Conservation (phyloP, 805 yeast species). For the Wilhelminamyces savonicus region DNA sequence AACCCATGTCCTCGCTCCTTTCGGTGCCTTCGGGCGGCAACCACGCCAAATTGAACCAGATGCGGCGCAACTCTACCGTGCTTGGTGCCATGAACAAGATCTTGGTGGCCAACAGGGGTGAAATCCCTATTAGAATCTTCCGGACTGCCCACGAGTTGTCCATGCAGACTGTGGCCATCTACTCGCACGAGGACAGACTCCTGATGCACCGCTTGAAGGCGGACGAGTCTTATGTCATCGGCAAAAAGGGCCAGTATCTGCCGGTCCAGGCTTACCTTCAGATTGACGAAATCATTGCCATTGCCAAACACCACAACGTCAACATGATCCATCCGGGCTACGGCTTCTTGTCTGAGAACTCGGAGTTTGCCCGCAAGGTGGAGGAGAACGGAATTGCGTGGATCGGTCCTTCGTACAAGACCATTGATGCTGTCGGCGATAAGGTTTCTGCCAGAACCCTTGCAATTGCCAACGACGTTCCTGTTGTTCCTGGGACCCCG, state of each 20-base stretch:
- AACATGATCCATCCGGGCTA: slow-evolving; percentile 37
- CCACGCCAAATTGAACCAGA: slow-evolving; percentile 28
- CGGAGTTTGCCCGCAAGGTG: slow-evolving; percentile 90
- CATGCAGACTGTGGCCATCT: slow-evolving; percentile 95
- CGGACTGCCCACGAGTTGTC: slow-evolving; percentile 97
- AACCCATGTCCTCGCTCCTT: too few species aligned
- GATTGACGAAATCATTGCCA: slow-evolving; percentile 83
- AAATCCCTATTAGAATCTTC: slow-evolving; percentile 82
- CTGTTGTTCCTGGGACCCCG: slow-evolving; percentile 96
- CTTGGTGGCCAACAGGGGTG: slow-evolving; percentile 81
- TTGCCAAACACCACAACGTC: slow-evolving; percentile 47
- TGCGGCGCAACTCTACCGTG: slow-evolving; percentile 38
- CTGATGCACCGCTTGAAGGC: slow-evolving; percentile 94
- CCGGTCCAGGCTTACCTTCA: slow-evolving; percentile 96
- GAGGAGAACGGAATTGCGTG: slow-evolving; percentile 87
- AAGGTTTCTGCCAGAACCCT: slow-evolving; percentile 90
- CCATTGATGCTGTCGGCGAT: slow-evolving; percentile 94
- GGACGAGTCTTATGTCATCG: slow-evolving; percentile 90
- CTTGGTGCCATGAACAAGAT: slow-evolving; percentile 50
- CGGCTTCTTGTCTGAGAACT: slow-evolving; percentile 80
- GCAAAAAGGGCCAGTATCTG: slow-evolving; percentile 79
- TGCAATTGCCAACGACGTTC: slow-evolving; percentile 78
- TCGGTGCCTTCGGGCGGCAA: too few species aligned
- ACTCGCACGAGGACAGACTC: slow-evolving; percentile 91
- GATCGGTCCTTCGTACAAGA: slow-evolving; percentile 87